Percentiles rank a stretch among this genome's conserved stretches.
Evolutionary conservation across 2,329 filamentous ascomycete genomes (phyloP).

Genomic region (Pseudopyrenochaeta lycopersici): DNA sequence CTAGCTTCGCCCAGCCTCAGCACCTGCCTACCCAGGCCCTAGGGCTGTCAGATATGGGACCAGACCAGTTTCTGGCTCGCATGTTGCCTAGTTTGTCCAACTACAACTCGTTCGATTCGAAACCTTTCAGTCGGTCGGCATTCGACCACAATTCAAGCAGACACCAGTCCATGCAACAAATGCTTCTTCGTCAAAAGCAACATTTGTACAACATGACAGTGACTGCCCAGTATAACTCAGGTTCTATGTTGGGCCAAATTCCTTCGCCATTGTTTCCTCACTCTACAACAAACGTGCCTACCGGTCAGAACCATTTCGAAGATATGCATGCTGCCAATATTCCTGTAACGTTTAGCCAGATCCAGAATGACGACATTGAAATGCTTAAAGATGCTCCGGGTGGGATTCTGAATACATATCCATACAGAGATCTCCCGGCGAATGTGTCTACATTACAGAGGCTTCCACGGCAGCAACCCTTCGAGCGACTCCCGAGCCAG

Average conservation of each 20-base stretch:
- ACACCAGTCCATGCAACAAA: not conserved
- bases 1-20: not conserved
- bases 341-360: not conserved
- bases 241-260: not conserved
- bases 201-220: not conserved
- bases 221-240: not conserved
- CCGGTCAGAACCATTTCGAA: not conserved
- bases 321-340: not conserved
- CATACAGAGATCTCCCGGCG: not conserved
- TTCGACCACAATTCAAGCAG: too few species aligned
- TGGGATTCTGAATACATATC: not conserved
- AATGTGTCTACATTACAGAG: conserved; percentile 9
- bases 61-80: too few species aligned
- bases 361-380: not conserved
- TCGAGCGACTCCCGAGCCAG: not conserved
- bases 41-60: too few species aligned
- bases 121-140: not conserved
- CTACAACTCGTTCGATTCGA: not conserved
- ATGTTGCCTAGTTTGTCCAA: not conserved
- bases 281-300: not conserved
- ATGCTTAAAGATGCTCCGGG: not conserved
- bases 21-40: not conserved
- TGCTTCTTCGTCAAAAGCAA: not conserved
- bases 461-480: conserved; percentile 4
- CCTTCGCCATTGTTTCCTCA: not conserved